Evolutionary conservation across 805 yeast species (phyloP), one percentile per base, ranked within the genome.

Genomic region (Candida patagonica): DNA sequence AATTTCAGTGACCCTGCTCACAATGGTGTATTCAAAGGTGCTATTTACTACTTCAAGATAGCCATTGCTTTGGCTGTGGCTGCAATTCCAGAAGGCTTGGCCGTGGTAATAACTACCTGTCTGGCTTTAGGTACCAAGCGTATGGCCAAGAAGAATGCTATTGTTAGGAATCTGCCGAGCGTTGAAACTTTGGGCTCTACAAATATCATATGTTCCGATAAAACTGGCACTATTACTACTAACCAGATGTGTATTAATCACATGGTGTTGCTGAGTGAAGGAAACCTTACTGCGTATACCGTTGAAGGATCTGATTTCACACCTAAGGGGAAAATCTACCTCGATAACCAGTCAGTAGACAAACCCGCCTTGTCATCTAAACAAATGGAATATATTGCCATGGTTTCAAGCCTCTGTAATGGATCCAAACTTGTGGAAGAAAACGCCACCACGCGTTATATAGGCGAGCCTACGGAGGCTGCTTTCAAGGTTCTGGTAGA

Each of bases 1-100:
- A 62, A 65, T 45, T 64, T 64, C 50, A 54, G 44, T 31, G 68
- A 64, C 50, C 74, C 63, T 47, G 65, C 52, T 43, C 74, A 57
- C 53, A 70, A 47, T 52, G 73, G 74, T 44, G 63, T 53, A 36
- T 81, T 35, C 94, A 88, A 63, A 95, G 97, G 40, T 79, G 94
- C 52, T 73, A 82, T 10, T 84, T 96, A 95, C 70, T 89, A 44
- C 95, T 88, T 89, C 63, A 96, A 92, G 60, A 86, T 89, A 40
- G 87, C 95, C 1, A 96, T 89, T 12, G 86, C 96, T 1, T 69
- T 89, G 45, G 98, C 97, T 2, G 98, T 89, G 15, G 98, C 98
- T 38, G 97, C 97, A 3, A 89, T 89, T 53, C 98, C 98, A 4
- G 98, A 89, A 62, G 98, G 98, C 40, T 72, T 89, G 50, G 96